Evolutionary conservation across 164 flowering plant genomes (phyloP).

Genomic region (Saururus chinensis): DNA sequence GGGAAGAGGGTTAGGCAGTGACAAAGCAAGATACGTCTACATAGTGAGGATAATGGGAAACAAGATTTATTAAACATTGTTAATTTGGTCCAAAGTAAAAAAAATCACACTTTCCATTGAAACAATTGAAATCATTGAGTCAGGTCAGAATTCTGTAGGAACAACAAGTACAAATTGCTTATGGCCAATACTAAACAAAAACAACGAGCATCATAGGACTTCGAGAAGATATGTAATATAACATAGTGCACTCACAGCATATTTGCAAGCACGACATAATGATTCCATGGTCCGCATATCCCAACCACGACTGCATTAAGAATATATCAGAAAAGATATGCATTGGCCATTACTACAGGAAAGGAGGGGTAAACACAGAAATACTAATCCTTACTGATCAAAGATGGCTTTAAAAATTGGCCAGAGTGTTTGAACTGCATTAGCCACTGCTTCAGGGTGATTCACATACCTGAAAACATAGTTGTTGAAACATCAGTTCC

Average conservation of each 20-base stretch:
- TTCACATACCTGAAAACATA: slow-evolving; percentile 56
- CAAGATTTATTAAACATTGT: too few species aligned
- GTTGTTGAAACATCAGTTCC: neutral
- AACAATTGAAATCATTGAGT: too few species aligned
- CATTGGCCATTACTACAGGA: neutral
- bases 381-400: slow-evolving; percentile 56
- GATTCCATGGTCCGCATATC: slow-evolving; percentile 98
- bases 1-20: too few species aligned
- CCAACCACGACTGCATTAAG: slow-evolving; percentile 80
- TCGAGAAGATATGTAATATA: neutral
- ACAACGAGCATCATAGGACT: neutral
- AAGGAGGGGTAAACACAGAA: neutral
- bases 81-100: too few species aligned
- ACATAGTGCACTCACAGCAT: slow-evolving; percentile 57
- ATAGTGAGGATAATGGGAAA: too few species aligned
- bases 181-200: too few species aligned
- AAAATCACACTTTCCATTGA: too few species aligned
- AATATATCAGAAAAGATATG: slow-evolving; percentile 7
- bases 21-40: too few species aligned
- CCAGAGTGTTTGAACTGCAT: slow-evolving; percentile 92
- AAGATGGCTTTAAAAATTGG: slow-evolving; percentile 86
- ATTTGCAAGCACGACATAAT: slow-evolving; percentile 96
- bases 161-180: too few species aligned
- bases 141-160: too few species aligned
- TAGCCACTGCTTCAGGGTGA: slow-evolving; percentile 97